Percentiles rank a stretch among this genome's conserved stretches.
phyloP scores from a whole-genome alignment of 2,329 filamentous ascomycete species.

The Aspergillus tanneri region DNA sequence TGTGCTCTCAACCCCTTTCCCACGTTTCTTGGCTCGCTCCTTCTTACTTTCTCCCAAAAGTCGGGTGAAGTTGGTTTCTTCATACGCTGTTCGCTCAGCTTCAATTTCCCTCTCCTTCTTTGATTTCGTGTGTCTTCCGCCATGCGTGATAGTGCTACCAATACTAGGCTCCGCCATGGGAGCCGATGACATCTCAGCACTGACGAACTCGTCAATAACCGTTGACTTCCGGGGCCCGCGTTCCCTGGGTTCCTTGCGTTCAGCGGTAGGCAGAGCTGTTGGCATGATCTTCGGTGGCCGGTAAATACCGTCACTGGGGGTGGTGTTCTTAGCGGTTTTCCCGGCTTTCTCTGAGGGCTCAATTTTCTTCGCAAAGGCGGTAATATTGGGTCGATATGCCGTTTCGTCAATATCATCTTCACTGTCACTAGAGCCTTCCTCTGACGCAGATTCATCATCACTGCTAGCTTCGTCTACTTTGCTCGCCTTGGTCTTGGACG shows the following conservation, averaged over 20 bases:
- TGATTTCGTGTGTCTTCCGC: constrained; percentile 77
- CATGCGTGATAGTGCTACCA: constrained; percentile 79
- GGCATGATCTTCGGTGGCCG: constrained; percentile 84
- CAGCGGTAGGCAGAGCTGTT: constrained; percentile 71
- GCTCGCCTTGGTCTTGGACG: constrained; percentile 31
- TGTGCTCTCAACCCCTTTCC: constrained; percentile 48
- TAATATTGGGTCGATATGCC: constrained; percentile 61
- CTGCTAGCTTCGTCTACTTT: constrained; percentile 31
- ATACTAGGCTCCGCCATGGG: constrained; percentile 86
- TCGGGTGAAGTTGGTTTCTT: constrained; percentile 88
- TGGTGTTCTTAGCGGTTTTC: constrained; percentile 27
- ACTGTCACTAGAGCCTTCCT: constrained; percentile 26
- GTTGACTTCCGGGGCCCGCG: constrained; percentile 70
- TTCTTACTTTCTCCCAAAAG: constrained; percentile 87
- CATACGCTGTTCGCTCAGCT: constrained; percentile 76
- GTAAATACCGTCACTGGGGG: constrained; percentile 68
- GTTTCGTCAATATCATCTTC: constrained; percentile 54
- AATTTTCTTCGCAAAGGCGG: constrained; percentile 43
- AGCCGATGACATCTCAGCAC: constrained; percentile 75
- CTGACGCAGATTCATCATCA: constrained; percentile 27
- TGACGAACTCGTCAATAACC: constrained; percentile 89
- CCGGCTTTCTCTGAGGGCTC: constrained; percentile 35
- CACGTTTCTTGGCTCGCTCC: constrained; percentile 65
- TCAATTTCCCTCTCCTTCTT: constrained; percentile 73
- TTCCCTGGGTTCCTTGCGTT: constrained; percentile 59